These are phyloP conservation scores for Colletotrichum salicis DNA, from an alignment of 2,329 filamentous ascomycete genomes.

Conservation along the genomic window DNA sequence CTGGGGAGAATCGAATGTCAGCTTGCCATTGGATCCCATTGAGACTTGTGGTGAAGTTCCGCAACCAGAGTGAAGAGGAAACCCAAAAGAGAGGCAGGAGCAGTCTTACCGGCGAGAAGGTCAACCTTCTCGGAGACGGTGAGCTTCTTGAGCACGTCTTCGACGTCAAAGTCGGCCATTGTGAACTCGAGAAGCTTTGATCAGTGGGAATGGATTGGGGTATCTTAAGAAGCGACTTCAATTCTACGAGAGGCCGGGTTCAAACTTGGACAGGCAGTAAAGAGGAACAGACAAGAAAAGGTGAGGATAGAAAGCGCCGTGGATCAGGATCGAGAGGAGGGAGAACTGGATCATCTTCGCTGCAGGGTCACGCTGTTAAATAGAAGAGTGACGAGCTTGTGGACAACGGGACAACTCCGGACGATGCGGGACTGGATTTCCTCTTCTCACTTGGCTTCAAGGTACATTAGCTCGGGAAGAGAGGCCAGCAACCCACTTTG, in stretches of 20 bases:
- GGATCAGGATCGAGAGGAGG: neutral
- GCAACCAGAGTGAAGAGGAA: neutral
- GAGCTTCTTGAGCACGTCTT: slow-evolving; percentile 65
- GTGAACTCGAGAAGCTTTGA: neutral
- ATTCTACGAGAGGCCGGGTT: neutral
- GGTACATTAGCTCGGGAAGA: neutral
- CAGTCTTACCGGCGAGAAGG: slow-evolving; percentile 57
- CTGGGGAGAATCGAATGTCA: slow-evolving; percentile 44
- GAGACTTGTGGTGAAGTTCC: neutral
- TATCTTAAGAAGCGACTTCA: slow-evolving; percentile 5
- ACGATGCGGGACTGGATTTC: slow-evolving; percentile 2
- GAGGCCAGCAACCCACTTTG: neutral
- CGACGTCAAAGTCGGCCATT: slow-evolving; percentile 61
- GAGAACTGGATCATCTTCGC: neutral
- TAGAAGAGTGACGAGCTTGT: slow-evolving; percentile 15
- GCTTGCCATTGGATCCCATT: neutral
- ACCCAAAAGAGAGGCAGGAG: neutral
- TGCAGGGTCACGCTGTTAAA: slow-evolving; percentile 22
- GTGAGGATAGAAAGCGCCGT: neutral
- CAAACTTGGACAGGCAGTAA: neutral
- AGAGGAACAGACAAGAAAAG: neutral
- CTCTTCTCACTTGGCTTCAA: neutral
- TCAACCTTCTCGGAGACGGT: slow-evolving; percentile 63
- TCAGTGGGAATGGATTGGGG: neutral
- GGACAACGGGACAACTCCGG: slow-evolving; percentile 23